A percentile compares a stretch with the other conserved stretches of the same genome.
Conservation (phyloP, 306 rosid species). For the Lathyrus oleraceus region DNA sequence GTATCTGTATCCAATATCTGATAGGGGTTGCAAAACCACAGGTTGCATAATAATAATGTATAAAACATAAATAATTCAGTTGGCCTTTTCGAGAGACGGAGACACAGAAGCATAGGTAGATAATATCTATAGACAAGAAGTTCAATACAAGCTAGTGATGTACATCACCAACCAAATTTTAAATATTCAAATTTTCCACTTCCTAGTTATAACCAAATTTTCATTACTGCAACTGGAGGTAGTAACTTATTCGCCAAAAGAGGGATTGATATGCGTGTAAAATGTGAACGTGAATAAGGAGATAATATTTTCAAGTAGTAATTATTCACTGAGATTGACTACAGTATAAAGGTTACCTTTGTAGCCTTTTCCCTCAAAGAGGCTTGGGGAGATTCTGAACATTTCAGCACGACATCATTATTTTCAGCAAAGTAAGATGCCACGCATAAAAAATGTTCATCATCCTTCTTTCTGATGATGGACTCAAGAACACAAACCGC, state of each 20-base stretch:
- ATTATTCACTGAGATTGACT: background rate
- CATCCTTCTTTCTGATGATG: constrained; percentile 77
- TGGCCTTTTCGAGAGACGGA: background rate
- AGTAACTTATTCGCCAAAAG: constrained; percentile 6
- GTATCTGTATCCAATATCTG: too few relatives aligned
- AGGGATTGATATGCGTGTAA: background rate
- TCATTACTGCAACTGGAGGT: background rate
- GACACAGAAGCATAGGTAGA: background rate
- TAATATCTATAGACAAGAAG: background rate
- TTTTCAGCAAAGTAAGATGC: constrained; percentile 77
- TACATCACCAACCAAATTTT: constrained; percentile 10
- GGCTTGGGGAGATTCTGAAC: constrained; percentile 95
- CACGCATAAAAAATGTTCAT: constrained; percentile 60
- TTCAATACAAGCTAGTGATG: constrained; percentile 13
- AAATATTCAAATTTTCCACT: constrained; percentile 15
- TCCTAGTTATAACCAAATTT: constrained; percentile 16
- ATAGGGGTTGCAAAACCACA: too few relatives aligned
- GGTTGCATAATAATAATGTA: background rate
- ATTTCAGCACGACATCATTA: constrained; percentile 65
- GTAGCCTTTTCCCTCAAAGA: constrained; percentile 89
- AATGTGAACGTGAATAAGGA: background rate
- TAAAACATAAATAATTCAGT: constrained; percentile 1
- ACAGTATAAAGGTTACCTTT: constrained; percentile 69
- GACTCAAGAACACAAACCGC: constrained; percentile 93
- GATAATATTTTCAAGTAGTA: background rate